Evolutionary conservation across 1,284 basidiomycete genomes (phyloP).

Genomic region (Cutaneotrichosporon cavernicola): DNA sequence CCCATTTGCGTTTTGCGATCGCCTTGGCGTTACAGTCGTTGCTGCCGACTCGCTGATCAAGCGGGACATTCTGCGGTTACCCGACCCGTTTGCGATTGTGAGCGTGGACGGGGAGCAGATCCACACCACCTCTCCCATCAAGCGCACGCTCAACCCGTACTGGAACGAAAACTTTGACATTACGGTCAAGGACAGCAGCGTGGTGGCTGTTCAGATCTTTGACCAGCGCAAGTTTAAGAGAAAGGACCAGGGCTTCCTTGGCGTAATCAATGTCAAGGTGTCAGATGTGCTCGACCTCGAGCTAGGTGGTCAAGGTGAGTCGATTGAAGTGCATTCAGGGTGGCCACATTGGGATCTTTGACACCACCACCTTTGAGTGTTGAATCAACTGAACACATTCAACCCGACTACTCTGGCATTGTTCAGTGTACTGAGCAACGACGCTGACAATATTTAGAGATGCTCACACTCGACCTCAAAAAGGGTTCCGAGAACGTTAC

Average conservation of each 20-base stretch:
- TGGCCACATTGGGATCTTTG: not conserved
- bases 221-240: slow-evolving; percentile 97
- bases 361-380: no score
- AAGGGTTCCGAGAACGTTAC: slow-evolving; percentile 82
- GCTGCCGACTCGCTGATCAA: slow-evolving; percentile 85
- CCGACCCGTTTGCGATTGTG: slow-evolving; percentile 91
- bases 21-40: slow-evolving; percentile 62
- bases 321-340: slow-evolving; percentile 41
- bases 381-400: not conserved
- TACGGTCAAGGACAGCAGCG: slow-evolving; percentile 83
- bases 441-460: slow-evolving; percentile 57
- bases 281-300: slow-evolving; percentile 86
- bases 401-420: not conserved
- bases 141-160: slow-evolving; percentile 85
- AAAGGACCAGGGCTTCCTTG: slow-evolving; percentile 87
- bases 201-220: slow-evolving; percentile 91
- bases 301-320: slow-evolving; percentile 80
- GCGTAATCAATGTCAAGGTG: slow-evolving; percentile 87
- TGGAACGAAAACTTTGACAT: slow-evolving; percentile 93
- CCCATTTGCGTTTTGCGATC: not conserved
- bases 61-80: slow-evolving; percentile 85
- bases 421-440: not conserved
- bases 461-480: slow-evolving; percentile 75
- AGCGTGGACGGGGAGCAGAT: slow-evolving; percentile 94
- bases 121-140: slow-evolving; percentile 84